phyloP scores from a whole-genome alignment of 1,284 basidiomycete species.

The Ganoderma meredithae region DNA sequence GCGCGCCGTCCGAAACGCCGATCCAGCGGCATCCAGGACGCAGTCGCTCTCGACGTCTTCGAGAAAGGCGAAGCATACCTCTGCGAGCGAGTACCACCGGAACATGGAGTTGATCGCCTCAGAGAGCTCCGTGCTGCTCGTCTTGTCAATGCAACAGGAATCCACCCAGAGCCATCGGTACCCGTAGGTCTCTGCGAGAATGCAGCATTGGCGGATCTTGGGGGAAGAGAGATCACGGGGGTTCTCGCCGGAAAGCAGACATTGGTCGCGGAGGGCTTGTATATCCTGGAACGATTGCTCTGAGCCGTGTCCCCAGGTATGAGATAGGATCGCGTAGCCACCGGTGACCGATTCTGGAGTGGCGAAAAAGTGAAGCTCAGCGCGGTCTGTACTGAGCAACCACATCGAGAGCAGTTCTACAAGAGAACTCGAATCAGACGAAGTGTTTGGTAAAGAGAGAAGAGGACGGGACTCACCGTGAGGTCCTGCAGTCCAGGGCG shows the following conservation, averaged over 20 bases:
- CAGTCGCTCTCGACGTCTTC: conserved; percentile 7
- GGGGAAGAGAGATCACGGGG: background rate
- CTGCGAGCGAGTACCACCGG: background rate
- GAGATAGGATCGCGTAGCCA: conserved; percentile 10
- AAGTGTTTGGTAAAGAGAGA: background rate
- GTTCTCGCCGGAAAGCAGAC: background rate
- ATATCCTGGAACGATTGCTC: conserved; percentile 9
- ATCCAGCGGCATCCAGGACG: background rate
- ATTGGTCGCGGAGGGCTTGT: background rate
- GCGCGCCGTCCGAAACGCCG: background rate
- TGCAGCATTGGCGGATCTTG: conserved; percentile 12
- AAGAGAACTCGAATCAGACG: background rate
- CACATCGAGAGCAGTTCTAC: conserved; percentile 5
- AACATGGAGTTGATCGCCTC: conserved; percentile 9
- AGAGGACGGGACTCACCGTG: background rate
- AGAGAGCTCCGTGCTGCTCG: conserved; percentile 4
- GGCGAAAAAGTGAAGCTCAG: conserved; percentile 13
- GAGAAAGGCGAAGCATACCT: conserved; percentile 7
- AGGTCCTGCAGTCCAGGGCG: background rate
- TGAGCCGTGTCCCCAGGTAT: background rate
- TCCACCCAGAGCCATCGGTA: conserved; percentile 9
- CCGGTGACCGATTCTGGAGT: background rate
- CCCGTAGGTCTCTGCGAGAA: conserved; percentile 2
- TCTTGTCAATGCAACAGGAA: conserved; percentile 11
- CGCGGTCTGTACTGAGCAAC: conserved; percentile 13